Percentiles rank a stretch among this genome's conserved stretches.
Conservation (phyloP, 148 eudicot species). For the Beta vulgaris region DNA sequence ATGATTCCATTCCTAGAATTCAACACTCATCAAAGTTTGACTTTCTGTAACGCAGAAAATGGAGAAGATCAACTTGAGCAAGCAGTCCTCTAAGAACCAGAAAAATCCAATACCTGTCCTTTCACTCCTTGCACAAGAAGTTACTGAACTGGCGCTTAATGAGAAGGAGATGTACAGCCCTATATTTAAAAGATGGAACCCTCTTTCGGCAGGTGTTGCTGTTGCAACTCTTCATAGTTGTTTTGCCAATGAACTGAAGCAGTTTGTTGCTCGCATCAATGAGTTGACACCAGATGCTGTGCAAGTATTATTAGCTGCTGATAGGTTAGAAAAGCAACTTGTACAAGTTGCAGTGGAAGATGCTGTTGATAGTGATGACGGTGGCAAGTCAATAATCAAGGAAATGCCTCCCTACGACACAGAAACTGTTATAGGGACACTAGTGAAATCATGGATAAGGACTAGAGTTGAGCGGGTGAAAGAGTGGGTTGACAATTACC, state of each 20-base stretch:
- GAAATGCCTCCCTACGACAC: constrained; percentile 94
- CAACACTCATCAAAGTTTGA: not conserved
- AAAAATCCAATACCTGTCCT: constrained; percentile 70
- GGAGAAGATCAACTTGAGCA: constrained; percentile 65
- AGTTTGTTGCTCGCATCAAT: constrained; percentile 62
- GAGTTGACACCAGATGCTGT: constrained; percentile 91
- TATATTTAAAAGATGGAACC: constrained; percentile 80
- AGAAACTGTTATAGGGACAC: constrained; percentile 59
- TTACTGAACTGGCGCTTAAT: constrained; percentile 68
- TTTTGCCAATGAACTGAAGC: constrained; percentile 75
- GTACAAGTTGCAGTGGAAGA: constrained; percentile 91
- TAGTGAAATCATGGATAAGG: constrained; percentile 80
- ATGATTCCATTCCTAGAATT: not conserved
- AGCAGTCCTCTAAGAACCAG: constrained; percentile 54
- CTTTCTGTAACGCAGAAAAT: constrained; percentile 60
- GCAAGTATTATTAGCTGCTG: constrained; percentile 83
- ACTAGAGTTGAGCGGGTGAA: constrained; percentile 74
- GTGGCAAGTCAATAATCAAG: constrained; percentile 80
- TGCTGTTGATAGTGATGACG: constrained; percentile 94
- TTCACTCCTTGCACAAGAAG: constrained; percentile 82
- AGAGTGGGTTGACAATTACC: constrained; percentile 74
- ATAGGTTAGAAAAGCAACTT: constrained; percentile 80
- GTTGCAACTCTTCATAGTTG: constrained; percentile 86
- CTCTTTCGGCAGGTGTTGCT: constrained; percentile 86
- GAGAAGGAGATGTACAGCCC: constrained; percentile 92